These are phyloP conservation scores for Pseudotulostoma volvatum DNA, from an alignment of 495 filamentous ascomycete genomes.

Conservation along the genomic window DNA sequence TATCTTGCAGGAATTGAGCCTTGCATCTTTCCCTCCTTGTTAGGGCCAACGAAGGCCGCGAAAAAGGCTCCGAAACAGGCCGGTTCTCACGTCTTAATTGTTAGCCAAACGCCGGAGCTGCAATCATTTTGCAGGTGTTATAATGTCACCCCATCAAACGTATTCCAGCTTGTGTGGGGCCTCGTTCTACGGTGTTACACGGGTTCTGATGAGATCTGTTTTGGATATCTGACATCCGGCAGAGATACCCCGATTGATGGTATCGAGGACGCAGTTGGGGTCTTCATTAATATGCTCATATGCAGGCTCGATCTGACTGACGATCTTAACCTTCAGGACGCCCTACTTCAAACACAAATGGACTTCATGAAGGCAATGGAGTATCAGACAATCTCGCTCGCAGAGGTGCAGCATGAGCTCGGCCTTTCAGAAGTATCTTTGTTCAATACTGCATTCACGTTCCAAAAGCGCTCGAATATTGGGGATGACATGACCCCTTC, in stretches of 20 bases:
- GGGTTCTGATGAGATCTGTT: constrained; percentile 35
- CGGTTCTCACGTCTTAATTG: constrained; percentile 4
- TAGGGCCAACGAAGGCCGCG: too few species aligned
- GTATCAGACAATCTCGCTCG: constrained; percentile 21
- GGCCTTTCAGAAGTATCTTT: constrained; percentile 20
- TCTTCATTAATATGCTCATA: constrained; percentile 12
- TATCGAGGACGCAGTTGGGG: constrained; percentile 6
- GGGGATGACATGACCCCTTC: background rate
- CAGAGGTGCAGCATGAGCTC: constrained; percentile 25
- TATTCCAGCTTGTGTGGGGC: constrained; percentile 38
- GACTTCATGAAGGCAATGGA: constrained; percentile 20
- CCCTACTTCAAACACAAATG: constrained; percentile 19
- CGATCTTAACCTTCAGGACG: constrained; percentile 16
- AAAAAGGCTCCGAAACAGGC: constrained; percentile 1
- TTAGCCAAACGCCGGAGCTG: constrained; percentile 8
- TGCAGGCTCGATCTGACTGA: constrained; percentile 18
- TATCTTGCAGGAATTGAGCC: constrained; percentile 35
- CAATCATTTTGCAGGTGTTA: constrained; percentile 18
- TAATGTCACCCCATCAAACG: constrained; percentile 13
- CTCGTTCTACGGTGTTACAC: constrained; percentile 37
- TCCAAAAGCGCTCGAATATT: constrained; percentile 9
- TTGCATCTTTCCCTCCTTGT: constrained; percentile 34
- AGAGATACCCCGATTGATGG: constrained; percentile 10
- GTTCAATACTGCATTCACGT: constrained; percentile 37
- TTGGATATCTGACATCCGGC: constrained; percentile 27